phyloP scores from a whole-genome alignment of 805 yeast species.

The Cyberlindnera amylophila region DNA sequence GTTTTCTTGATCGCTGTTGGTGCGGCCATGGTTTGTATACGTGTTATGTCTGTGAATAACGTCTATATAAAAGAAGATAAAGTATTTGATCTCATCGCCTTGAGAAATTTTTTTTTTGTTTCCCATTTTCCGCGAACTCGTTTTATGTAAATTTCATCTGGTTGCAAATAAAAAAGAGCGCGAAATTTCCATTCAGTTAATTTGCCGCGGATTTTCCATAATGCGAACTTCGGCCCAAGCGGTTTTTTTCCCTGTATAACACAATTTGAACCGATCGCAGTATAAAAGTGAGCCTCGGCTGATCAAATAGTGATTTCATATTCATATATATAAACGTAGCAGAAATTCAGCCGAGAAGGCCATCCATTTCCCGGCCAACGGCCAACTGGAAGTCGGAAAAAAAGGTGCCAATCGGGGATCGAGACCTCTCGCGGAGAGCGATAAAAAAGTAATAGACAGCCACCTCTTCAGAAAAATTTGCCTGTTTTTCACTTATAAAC shows the following conservation, averaged over 20 bases:
- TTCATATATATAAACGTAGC: no score
- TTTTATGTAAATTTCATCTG: background rate
- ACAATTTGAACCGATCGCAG: no score
- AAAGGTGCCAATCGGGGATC: constrained; percentile 6
- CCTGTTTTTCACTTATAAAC: background rate
- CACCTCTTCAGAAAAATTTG: constrained; percentile 1
- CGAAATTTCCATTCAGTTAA: no score
- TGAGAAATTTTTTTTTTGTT: background rate
- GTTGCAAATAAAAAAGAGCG: background rate
- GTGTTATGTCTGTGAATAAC: background rate
- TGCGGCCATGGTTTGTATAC: constrained; percentile 37
- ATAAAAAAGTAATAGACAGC: constrained; percentile 1
- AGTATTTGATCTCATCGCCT: constrained; percentile 2
- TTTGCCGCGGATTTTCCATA: no score
- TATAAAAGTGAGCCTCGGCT: no score
- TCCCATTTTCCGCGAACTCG: background rate
- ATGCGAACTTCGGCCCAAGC: no score
- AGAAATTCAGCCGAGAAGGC: no score
- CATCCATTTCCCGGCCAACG: no score
- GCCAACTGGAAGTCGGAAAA: background rate
- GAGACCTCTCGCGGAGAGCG: constrained; percentile 4
- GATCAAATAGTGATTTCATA: no score
- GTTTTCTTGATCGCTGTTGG: constrained; percentile 36
- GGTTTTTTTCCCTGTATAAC: no score
- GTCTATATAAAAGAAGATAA: background rate